These are phyloP conservation scores for Fraxinus anomala DNA, from an alignment of 257 asterid genomes.

Conservation along the genomic window DNA sequence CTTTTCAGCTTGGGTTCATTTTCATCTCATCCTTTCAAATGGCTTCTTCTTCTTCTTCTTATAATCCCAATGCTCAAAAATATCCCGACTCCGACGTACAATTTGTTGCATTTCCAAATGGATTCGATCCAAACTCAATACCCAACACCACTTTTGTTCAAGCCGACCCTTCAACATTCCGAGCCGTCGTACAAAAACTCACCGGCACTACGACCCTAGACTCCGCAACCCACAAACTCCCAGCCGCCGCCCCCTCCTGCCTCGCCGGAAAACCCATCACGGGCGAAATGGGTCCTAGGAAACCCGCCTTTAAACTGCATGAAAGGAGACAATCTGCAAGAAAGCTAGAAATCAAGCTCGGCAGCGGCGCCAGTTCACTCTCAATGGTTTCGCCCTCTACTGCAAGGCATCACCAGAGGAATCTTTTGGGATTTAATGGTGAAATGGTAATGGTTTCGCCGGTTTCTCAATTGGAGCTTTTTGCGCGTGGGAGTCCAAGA, in stretches of 20 bases:
- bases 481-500: slow-evolving; percentile 53
- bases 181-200: slow-evolving; percentile 69
- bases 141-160: slow-evolving; percentile 71
- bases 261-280: slow-evolving; percentile 34
- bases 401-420: slow-evolving; percentile 23
- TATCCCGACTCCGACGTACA: background rate
- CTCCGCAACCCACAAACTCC: slow-evolving; percentile 6
- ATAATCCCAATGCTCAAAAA: background rate
- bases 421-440: slow-evolving; percentile 21
- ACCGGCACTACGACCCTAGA: slow-evolving; percentile 48
- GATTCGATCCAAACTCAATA: slow-evolving; percentile 39
- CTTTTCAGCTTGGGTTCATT: background rate
- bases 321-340: slow-evolving; percentile 60
- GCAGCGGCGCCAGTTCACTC: background rate
- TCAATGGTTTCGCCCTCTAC: slow-evolving; percentile 24
- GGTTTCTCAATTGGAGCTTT: slow-evolving; percentile 62
- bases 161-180: slow-evolving; percentile 78
- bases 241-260: background rate
- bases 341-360: slow-evolving; percentile 65
- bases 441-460: slow-evolving; percentile 60
- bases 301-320: slow-evolving; percentile 64
- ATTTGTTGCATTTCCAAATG: slow-evolving; percentile 4
- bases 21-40: background rate
- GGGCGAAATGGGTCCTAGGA: slow-evolving; percentile 43
- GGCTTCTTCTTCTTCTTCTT: slow-evolving; percentile 23